These are phyloP conservation scores for Sordariomycetes sp. DNA, from an alignment of 2,329 filamentous ascomycete genomes.

Conservation along the genomic window DNA sequence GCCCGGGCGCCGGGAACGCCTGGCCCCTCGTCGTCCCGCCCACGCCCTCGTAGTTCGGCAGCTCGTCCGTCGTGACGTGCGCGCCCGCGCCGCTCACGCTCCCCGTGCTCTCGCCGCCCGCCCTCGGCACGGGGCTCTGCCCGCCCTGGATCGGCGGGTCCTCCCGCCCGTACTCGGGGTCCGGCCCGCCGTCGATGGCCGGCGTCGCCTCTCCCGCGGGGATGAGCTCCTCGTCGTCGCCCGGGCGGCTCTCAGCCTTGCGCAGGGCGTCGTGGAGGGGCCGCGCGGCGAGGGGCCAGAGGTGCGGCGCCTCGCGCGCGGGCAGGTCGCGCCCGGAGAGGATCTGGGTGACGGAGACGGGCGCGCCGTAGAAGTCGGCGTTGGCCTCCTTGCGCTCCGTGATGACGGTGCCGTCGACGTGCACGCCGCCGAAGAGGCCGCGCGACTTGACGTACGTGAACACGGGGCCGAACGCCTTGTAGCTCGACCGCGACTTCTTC, in stretches of 20 bases:
- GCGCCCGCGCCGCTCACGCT: neutral
- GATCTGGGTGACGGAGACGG: slow-evolving; percentile 33
- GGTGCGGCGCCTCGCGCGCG: slow-evolving; percentile 1
- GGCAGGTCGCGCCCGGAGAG: slow-evolving; percentile 27
- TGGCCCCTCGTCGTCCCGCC: neutral
- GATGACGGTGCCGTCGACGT: slow-evolving; percentile 78
- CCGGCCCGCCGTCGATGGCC: neutral
- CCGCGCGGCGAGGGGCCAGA: neutral
- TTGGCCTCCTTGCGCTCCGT: slow-evolving; percentile 85
- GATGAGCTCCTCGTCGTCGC: neutral
- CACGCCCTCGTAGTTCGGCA: neutral
- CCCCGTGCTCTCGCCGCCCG: neutral
- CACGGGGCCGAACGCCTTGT: slow-evolving; percentile 24
- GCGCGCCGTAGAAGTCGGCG: slow-evolving; percentile 70
- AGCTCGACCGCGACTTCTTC: slow-evolving; percentile 8
- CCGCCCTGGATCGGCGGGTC: neutral
- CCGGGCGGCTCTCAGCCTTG: neutral
- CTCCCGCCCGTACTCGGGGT: neutral
- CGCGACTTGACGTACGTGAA: slow-evolving; percentile 74
- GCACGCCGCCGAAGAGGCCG: slow-evolving; percentile 78
- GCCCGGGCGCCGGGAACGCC: neutral
- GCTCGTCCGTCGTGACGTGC: neutral
- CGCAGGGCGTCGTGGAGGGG: slow-evolving; percentile 2
- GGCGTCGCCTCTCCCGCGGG: neutral
- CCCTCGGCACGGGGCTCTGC: neutral